Conservation (phyloP, 2,329 filamentous ascomycete species). For the Botrytis paeoniae region DNA sequence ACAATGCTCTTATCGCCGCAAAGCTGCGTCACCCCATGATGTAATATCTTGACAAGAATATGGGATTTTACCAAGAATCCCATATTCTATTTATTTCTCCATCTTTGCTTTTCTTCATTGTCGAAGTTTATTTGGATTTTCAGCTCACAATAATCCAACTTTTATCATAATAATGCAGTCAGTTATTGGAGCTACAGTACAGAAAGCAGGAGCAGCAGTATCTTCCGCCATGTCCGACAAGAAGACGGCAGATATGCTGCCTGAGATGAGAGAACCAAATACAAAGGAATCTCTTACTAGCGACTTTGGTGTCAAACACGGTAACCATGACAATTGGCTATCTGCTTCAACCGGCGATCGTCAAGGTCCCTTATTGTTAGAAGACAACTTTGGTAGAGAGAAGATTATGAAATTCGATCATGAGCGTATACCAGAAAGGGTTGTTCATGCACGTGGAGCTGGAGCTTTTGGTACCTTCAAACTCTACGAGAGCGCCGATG, state of each 20-base stretch:
- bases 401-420: conserved; percentile 78
- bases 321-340: conserved; percentile 76
- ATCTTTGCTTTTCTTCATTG: neutral
- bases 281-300: conserved; percentile 64
- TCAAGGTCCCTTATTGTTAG: conserved; percentile 65
- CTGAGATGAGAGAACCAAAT: conserved; percentile 55
- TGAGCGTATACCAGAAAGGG: conserved; percentile 62
- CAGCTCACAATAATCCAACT: neutral
- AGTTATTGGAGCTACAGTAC: conserved; percentile 19
- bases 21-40: neutral
- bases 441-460: conserved; percentile 64
- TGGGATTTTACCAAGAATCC: neutral
- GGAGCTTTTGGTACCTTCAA: conserved; percentile 67
- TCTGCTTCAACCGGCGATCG: conserved; percentile 59
- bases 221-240: conserved; percentile 30
- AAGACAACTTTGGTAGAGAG: conserved; percentile 70
- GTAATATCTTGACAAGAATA: neutral
- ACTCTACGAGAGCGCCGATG: conserved; percentile 58
- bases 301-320: conserved; percentile 73
- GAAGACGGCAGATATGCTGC: conserved; percentile 32
- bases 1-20: neutral
- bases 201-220: conserved; percentile 30
- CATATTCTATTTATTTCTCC: neutral
- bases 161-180: conserved; percentile 13
- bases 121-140: neutral